Evolutionary conservation across 345 rosid genomes (phyloP).

Genomic region (Melastoma malabathricum): DNA sequence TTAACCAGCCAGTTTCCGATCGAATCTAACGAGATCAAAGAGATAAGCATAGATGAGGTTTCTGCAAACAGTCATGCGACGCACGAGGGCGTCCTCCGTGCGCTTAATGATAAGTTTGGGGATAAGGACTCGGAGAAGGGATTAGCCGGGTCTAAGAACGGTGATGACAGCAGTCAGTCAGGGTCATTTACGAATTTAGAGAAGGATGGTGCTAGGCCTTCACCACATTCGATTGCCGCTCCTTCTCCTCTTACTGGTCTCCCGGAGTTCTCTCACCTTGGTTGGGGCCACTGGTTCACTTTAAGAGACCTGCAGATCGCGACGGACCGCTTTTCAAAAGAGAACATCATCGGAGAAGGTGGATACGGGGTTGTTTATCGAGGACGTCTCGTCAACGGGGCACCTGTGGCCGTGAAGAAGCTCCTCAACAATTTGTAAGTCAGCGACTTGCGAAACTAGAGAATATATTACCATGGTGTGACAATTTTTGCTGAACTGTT

Average conservation of each 20-base stretch:
- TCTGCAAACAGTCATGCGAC: conserved; percentile 31
- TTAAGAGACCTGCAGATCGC: conserved; percentile 77
- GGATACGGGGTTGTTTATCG: conserved; percentile 92
- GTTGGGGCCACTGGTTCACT: conserved; percentile 99
- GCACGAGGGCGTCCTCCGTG: conserved; percentile 20
- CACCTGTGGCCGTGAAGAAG: conserved; percentile 88
- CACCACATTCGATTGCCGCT: conserved; percentile 43
- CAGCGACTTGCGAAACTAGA: conserved; percentile 1
- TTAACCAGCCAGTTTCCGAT: conserved; percentile 24
- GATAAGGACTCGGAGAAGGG: conserved; percentile 60
- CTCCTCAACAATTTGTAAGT: conserved; percentile 87
- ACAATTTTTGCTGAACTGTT: not conserved
- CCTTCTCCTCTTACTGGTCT: conserved; percentile 73
- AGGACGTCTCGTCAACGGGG: conserved; percentile 58
- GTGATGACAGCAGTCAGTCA: conserved; percentile 38
- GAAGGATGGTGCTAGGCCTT: conserved; percentile 29
- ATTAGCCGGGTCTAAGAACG: conserved; percentile 34
- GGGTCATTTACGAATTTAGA: conserved; percentile 43
- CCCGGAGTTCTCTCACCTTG: conserved; percentile 77
- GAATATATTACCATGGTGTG: not conserved
- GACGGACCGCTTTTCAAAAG: conserved; percentile 66
- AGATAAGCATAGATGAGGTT: conserved; percentile 65
- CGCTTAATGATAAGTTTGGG: conserved; percentile 36
- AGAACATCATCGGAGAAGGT: conserved; percentile 87
- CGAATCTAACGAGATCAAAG: conserved; percentile 72